Percentiles rank a stretch among this genome's conserved stretches.
Conservation (phyloP, 2,329 filamentous ascomycete species). For the Hymenoscyphus albidus region DNA sequence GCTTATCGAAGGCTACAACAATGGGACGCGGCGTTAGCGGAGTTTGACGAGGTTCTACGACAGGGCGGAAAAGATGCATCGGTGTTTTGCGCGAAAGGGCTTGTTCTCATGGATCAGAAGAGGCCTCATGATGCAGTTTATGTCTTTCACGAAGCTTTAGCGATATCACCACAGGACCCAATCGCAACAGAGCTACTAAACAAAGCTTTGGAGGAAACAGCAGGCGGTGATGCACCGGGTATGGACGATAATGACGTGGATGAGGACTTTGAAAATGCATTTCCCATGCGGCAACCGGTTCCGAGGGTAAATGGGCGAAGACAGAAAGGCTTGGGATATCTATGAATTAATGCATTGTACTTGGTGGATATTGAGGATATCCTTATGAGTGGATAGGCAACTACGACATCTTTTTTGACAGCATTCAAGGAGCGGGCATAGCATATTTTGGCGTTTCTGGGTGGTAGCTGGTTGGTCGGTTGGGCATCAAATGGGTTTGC, state of each 20-base stretch:
- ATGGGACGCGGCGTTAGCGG: conserved; percentile 66
- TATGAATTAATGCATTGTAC: neutral
- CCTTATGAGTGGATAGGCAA: neutral
- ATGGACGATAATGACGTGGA: conserved; percentile 43
- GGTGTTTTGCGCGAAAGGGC: conserved; percentile 77
- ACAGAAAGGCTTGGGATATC: neutral
- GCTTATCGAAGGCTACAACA: conserved; percentile 70
- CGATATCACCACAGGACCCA: conserved; percentile 73
- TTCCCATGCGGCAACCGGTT: neutral
- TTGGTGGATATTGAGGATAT: neutral
- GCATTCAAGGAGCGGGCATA: neutral
- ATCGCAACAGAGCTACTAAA: conserved; percentile 75
- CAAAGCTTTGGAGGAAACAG: conserved; percentile 64
- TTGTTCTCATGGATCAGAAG: conserved; percentile 76
- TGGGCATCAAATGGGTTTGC: neutral
- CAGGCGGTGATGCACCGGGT: conserved; percentile 34
- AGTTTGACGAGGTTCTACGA: conserved; percentile 85
- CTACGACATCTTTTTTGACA: neutral
- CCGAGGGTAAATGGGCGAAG: neutral
- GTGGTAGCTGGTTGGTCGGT: neutral
- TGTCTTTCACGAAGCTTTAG: conserved; percentile 79
- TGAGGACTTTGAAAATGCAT: conserved; percentile 48
- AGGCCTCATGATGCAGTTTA: conserved; percentile 73
- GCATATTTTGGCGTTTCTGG: conserved; percentile 1
- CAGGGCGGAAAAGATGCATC: conserved; percentile 75